phyloP scores from a whole-genome alignment of 1,139 yeast species.

The Taphrina populina region DNA sequence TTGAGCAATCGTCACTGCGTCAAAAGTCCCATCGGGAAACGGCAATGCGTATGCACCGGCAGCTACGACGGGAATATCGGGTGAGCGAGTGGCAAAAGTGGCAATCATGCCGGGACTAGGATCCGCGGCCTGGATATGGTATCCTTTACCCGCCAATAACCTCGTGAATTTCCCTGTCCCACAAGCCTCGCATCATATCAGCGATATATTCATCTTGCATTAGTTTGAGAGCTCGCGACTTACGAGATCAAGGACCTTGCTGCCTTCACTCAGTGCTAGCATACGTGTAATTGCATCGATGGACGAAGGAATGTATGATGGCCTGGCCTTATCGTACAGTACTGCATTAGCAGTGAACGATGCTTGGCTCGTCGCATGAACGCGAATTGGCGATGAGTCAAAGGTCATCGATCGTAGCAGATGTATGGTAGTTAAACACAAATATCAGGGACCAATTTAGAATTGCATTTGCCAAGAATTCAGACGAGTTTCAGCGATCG shows the following conservation, averaged over 20 bases:
- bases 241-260: slow-evolving; percentile 56
- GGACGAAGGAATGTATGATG: slow-evolving; percentile 53
- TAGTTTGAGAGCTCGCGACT: slow-evolving; percentile 36
- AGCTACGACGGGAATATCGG: slow-evolving; percentile 46
- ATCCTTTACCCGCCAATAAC: slow-evolving; percentile 51
- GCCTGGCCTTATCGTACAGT: slow-evolving; percentile 58
- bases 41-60: slow-evolving; percentile 58
- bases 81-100: slow-evolving; percentile 53
- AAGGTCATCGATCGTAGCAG: too few species aligned
- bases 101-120: slow-evolving; percentile 63
- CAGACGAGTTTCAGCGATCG: too few species aligned
- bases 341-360: slow-evolving; percentile 58
- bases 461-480: too few species aligned
- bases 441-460: too few species aligned
- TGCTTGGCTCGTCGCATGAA: slow-evolving; percentile 48
- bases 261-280: slow-evolving; percentile 45
- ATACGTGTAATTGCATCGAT: slow-evolving; percentile 52
- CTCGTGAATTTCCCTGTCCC: slow-evolving; percentile 69
- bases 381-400: too few species aligned
- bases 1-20: slow-evolving; percentile 60
- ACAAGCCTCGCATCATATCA: slow-evolving; percentile 6
- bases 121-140: slow-evolving; percentile 55
- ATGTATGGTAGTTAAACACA: too few species aligned
- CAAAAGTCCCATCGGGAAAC: slow-evolving; percentile 50
- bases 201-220: background rate